A percentile compares a stretch with the other conserved stretches of the same genome.
Evolutionary conservation across 2,329 filamentous ascomycete species (phyloP).

Genomic region (Cyphellophora attinorum): DNA sequence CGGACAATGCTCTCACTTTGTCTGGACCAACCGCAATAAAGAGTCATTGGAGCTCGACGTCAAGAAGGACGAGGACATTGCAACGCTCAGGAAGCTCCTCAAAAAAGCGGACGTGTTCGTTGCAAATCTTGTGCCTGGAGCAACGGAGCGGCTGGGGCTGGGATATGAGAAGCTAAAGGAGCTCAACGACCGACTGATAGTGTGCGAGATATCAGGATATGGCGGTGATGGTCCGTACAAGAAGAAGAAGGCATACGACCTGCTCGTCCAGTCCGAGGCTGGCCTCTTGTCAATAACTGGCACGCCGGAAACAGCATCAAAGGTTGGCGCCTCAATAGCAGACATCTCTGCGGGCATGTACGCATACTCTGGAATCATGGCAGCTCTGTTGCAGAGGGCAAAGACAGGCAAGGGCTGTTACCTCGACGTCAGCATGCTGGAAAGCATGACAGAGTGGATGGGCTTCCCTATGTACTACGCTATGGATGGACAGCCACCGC

Average conservation of each 20-base stretch:
- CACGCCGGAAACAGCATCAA: constrained; percentile 31
- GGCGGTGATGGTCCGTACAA: constrained; percentile 42
- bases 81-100: constrained; percentile 34
- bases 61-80: constrained; percentile 35
- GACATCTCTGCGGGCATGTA: constrained; percentile 46
- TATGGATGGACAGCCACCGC: constrained; percentile 34
- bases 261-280: constrained; percentile 46
- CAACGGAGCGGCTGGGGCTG: constrained; percentile 37
- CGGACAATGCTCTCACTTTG: constrained; percentile 42
- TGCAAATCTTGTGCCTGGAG: constrained; percentile 45
- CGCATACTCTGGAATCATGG: constrained; percentile 43
- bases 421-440: constrained; percentile 50
- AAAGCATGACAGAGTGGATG: constrained; percentile 53
- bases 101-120: constrained; percentile 41
- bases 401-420: constrained; percentile 40
- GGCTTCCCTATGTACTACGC: constrained; percentile 47
- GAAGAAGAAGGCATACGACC: constrained; percentile 47
- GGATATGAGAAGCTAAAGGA: constrained; percentile 34
- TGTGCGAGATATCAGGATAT: constrained; percentile 47
- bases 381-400: constrained; percentile 38
- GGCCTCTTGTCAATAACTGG: constrained; percentile 45
- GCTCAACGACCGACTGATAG: constrained; percentile 35
- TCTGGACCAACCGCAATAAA: constrained; percentile 48
- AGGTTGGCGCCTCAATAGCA: constrained; percentile 46
- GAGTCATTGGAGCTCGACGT: constrained; percentile 43